phyloP scores from a whole-genome alignment of 768 basidiomycete species.

The Leccinum ochraceum region DNA sequence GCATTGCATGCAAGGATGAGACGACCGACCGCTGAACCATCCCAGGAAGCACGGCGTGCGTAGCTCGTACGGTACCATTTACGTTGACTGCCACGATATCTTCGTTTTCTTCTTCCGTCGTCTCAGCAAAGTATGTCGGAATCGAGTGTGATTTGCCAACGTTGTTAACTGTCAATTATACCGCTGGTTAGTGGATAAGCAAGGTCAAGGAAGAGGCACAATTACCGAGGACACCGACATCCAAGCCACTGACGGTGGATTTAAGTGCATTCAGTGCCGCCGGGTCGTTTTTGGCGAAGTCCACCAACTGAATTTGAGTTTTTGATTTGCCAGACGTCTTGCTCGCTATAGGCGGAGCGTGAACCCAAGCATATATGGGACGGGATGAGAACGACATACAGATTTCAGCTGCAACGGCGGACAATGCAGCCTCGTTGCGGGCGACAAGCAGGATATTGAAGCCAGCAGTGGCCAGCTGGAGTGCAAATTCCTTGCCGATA shows the following conservation, averaged over 20 bases:
- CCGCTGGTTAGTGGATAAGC: neutral
- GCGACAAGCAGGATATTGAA: slow-evolving; percentile 89
- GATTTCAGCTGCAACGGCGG: slow-evolving; percentile 70
- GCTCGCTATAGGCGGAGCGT: slow-evolving; percentile 29
- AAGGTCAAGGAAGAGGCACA: neutral
- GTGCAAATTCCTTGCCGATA: slow-evolving; percentile 91
- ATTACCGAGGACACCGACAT: slow-evolving; percentile 78
- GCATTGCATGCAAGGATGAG: neutral
- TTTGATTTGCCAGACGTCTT: slow-evolving; percentile 49
- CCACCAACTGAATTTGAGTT: slow-evolving; percentile 67
- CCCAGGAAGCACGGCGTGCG: slow-evolving; percentile 74
- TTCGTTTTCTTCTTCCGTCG: slow-evolving; percentile 69
- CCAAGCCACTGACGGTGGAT: slow-evolving; percentile 46
- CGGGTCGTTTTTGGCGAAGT: slow-evolving; percentile 66
- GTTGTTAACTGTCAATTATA: slow-evolving; percentile 76
- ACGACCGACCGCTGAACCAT: slow-evolving; percentile 69
- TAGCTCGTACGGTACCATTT: slow-evolving; percentile 77
- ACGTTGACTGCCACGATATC: slow-evolving; percentile 88
- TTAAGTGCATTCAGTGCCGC: slow-evolving; percentile 54
- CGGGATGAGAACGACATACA: slow-evolving; percentile 40
- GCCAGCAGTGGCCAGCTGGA: slow-evolving; percentile 83
- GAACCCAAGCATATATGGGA: neutral
- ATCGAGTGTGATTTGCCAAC: slow-evolving; percentile 90
- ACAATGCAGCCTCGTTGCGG: slow-evolving; percentile 64
- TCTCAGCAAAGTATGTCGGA: slow-evolving; percentile 83